Evolutionary conservation across 2,329 filamentous ascomycete species (phyloP).

Genomic region (Pseudopithomyces maydicus): DNA sequence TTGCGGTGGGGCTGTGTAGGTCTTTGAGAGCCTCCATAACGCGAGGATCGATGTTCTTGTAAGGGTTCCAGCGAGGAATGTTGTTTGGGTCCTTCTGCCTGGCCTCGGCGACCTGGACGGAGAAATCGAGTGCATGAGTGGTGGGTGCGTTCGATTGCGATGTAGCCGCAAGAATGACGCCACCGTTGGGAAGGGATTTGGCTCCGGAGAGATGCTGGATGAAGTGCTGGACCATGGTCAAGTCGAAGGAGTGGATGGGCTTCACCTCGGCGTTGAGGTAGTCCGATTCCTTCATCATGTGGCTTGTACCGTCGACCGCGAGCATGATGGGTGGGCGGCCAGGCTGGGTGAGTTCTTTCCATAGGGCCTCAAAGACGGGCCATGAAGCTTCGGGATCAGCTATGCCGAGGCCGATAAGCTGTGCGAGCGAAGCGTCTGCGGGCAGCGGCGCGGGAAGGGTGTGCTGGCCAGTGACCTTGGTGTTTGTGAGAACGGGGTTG

Average conservation of each 20-base stretch:
- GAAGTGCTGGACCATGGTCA: constrained; percentile 77
- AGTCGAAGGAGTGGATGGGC: constrained; percentile 83
- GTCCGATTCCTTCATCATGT: constrained; percentile 77
- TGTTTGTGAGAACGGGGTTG: constrained; percentile 61
- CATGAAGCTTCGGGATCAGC: constrained; percentile 79
- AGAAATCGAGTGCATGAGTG: constrained; percentile 70
- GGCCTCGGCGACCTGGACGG: constrained; percentile 59
- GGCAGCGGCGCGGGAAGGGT: constrained; percentile 65
- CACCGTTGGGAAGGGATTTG: constrained; percentile 69
- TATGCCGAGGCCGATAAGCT: constrained; percentile 70
- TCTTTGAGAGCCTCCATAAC: constrained; percentile 54
- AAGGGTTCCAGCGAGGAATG: constrained; percentile 56
- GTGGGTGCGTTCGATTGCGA: constrained; percentile 72
- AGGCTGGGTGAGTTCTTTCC: constrained; percentile 72
- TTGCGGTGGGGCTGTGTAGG: constrained; percentile 32
- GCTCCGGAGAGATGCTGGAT: constrained; percentile 65
- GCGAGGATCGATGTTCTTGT: constrained; percentile 57
- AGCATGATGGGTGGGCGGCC: constrained; percentile 70
- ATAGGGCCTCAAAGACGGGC: constrained; percentile 79
- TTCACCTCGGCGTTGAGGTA: constrained; percentile 76
- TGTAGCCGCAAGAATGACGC: constrained; percentile 75
- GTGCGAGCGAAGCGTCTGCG: constrained; percentile 64
- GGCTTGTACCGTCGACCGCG: constrained; percentile 76
- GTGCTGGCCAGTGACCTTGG: constrained; percentile 59
- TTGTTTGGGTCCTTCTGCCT: constrained; percentile 42